Evolutionary conservation across 257 asterid species (phyloP).

Genomic region (Gentiana macrophylla): DNA sequence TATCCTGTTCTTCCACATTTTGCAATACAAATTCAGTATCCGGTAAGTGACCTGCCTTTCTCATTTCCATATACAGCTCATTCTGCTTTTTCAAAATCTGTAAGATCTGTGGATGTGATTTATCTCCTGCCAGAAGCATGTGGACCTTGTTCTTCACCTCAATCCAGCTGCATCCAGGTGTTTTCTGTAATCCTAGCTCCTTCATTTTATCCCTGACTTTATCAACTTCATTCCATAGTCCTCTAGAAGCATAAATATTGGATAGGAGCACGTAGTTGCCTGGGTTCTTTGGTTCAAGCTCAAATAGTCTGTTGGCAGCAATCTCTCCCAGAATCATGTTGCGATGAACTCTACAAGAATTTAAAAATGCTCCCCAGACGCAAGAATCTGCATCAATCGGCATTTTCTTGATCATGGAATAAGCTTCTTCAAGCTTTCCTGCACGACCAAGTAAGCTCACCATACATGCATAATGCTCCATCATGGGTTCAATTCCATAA

Average conservation of each 20-base stretch:
- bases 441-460: slow-evolving; percentile 85
- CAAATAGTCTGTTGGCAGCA: slow-evolving; percentile 63
- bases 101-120: slow-evolving; percentile 66
- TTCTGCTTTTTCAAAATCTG: slow-evolving; percentile 47
- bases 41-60: slow-evolving; percentile 55
- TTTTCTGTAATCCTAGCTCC: slow-evolving; percentile 56
- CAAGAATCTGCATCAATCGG: slow-evolving; percentile 81
- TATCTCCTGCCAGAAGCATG: slow-evolving; percentile 87
- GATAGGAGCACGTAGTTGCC: slow-evolving; percentile 75
- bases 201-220: slow-evolving; percentile 63
- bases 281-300: slow-evolving; percentile 68
- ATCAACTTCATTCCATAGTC: slow-evolving; percentile 66
- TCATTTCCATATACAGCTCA: slow-evolving; percentile 57
- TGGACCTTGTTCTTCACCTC: slow-evolving; percentile 75
- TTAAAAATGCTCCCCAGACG: slow-evolving; percentile 85
- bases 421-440: slow-evolving; percentile 79
- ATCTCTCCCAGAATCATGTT: slow-evolving; percentile 58
- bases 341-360: slow-evolving; percentile 73
- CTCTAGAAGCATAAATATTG: slow-evolving; percentile 77
- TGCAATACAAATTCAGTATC: slow-evolving; percentile 61
- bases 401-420: slow-evolving; percentile 54
- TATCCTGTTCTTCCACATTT: slow-evolving; percentile 94
- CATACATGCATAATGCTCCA: slow-evolving; percentile 85
- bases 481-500: slow-evolving; percentile 47
- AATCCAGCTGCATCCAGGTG: slow-evolving; percentile 96